Base-by-base conservation (phyloP, 768 basidiomycete genomes). In the Termitomyces sp. region DNA sequence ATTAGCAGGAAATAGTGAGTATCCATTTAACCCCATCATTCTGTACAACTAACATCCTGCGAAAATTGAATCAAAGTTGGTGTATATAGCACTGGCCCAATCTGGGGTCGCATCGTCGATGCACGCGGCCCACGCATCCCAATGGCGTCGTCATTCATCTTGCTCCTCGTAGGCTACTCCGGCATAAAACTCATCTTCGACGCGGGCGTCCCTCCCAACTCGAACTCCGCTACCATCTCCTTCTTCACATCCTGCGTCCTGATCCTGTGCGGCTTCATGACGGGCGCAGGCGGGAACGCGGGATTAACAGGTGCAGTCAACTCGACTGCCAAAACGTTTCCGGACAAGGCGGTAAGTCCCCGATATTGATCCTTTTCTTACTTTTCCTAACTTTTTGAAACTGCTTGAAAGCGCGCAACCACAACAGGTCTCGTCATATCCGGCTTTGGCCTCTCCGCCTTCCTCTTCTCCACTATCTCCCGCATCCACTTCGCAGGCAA, bases 361-460 rank as follows among this genome's bases (percentile, higher is more conserved):
- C 12, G 25, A 23, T 45, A 49, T n/a, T 41, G 21, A 17, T 32
- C 9, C 3, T n/a, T 35, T 46, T 53, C 51, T 47, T 38, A 14
- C 51, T 21, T 25, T 54, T 38, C 16, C 23, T 54, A 38, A 55
- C 23, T 42, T n/a, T n/a, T n/a, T 42, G 49, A 27, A 38, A 29
- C 7, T 7, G 1, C 32, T 49, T 32, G 16, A n/a, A 54, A 92
- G 88, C 80, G 92, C 19, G 92, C 87, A 11, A 85, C 85, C 0
- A 82, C 85, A 9, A 91, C 89, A 0, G 87, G 88, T 2, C 68
- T 92, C 9, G 92, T 95, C 34, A 71, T 94, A 19, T 91, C 92
- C 0, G 94, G 92, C 32, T 94, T 92, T 60, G 94, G 95, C 0
- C 82, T 98, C 16, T 94, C 92, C 0, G 95, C 95, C 0, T 96